Percentiles rank a stretch among this genome's conserved stretches.
Conservation (phyloP, 495 filamentous ascomycete species). For the Penicillium desertorum region DNA sequence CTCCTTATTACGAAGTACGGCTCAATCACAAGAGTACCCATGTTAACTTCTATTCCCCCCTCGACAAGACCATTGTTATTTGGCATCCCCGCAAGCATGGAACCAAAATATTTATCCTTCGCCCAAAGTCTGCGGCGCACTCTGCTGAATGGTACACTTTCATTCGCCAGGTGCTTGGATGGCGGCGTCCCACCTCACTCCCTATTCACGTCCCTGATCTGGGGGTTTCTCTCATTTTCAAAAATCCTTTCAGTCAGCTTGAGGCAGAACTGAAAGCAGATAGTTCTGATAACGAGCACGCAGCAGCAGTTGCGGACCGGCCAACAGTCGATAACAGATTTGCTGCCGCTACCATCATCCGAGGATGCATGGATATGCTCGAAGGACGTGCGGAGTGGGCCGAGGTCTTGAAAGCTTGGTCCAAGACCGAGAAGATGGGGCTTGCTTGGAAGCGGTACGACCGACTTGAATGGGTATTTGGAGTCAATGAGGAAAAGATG, state of each 20-base stretch:
- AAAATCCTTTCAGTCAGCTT: slow-evolving; percentile 60
- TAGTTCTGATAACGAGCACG: slow-evolving; percentile 37
- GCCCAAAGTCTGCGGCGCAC: slow-evolving; percentile 62
- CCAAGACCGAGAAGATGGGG: slow-evolving; percentile 61
- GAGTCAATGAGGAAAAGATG: slow-evolving; percentile 69
- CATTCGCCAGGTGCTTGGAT: slow-evolving; percentile 60
- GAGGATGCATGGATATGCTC: slow-evolving; percentile 59
- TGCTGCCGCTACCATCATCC: slow-evolving; percentile 57
- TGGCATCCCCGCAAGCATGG: slow-evolving; percentile 59
- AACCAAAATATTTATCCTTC: slow-evolving; percentile 66
- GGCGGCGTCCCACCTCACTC: slow-evolving; percentile 56
- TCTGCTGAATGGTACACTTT: slow-evolving; percentile 78
- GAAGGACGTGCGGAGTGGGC: slow-evolving; percentile 59
- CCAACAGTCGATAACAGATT: slow-evolving; percentile 51
- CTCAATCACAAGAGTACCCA: slow-evolving; percentile 53
- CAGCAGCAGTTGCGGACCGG: slow-evolving; percentile 42
- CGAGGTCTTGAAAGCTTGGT: slow-evolving; percentile 61
- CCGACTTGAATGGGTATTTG: slow-evolving; percentile 72
- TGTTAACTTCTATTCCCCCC: slow-evolving; percentile 68
- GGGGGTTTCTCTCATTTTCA: slow-evolving; percentile 59
- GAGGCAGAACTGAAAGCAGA: slow-evolving; percentile 44
- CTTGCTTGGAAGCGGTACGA: slow-evolving; percentile 78
- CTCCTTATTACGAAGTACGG: slow-evolving; percentile 56
- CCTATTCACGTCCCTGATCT: slow-evolving; percentile 69
- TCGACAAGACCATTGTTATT: slow-evolving; percentile 72